Evolutionary conservation across 2,329 filamentous ascomycete genomes (phyloP).

Genomic region (Aaosphaeria pasadenensis): DNA sequence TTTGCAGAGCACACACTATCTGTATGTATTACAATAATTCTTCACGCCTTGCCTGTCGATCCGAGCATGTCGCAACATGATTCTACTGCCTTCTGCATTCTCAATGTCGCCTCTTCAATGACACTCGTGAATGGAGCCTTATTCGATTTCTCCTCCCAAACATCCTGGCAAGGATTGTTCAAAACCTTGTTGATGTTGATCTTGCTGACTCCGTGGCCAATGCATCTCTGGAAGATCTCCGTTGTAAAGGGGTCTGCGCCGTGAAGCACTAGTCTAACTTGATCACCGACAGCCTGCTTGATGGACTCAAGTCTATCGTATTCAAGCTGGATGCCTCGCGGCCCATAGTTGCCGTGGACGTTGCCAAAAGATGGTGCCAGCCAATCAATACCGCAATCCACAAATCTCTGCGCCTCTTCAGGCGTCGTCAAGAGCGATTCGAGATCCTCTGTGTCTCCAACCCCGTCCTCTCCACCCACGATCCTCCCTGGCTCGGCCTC

Average conservation of each 20-base stretch:
- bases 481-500: constrained; percentile 68
- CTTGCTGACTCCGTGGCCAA: constrained; percentile 51
- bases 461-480: constrained; percentile 69
- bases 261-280: constrained; percentile 52
- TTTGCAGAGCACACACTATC: no score
- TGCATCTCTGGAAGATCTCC: constrained; percentile 53
- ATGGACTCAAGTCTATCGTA: constrained; percentile 53
- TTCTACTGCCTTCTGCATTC: constrained; percentile 53
- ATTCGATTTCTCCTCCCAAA: constrained; percentile 47
- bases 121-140: constrained; percentile 49
- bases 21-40: neutral
- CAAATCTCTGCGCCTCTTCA: constrained; percentile 64
- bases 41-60: constrained; percentile 28
- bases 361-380: constrained; percentile 71
- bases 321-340: constrained; percentile 49
- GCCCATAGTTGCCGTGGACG: constrained; percentile 17
- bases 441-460: constrained; percentile 62
- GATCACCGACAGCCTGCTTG: constrained; percentile 42
- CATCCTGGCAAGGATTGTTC: constrained; percentile 46
- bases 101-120: constrained; percentile 50
- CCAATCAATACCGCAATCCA: constrained; percentile 66
- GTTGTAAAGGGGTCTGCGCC: constrained; percentile 55
- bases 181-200: constrained; percentile 58
- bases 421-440: constrained; percentile 61
- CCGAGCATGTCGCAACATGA: constrained; percentile 49